Conservation (phyloP, 2,329 filamentous ascomycete species). For the Elsinoe ampelina region DNA sequence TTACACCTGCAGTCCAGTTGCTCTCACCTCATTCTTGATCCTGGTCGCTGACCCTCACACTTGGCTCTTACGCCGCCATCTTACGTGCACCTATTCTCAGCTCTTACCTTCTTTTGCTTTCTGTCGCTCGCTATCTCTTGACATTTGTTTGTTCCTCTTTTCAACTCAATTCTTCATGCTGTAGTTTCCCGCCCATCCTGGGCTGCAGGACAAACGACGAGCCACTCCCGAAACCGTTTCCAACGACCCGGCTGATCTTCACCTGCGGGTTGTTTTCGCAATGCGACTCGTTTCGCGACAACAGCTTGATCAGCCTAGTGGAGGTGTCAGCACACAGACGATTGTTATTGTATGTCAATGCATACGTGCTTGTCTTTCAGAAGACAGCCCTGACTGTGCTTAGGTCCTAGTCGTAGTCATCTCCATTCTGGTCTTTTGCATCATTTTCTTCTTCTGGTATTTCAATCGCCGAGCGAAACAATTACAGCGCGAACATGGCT, state of each 20-base stretch:
- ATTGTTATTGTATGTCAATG: slow-evolving; percentile 9
- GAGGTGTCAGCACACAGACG: slow-evolving; percentile 7
- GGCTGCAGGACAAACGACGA: slow-evolving; percentile 8
- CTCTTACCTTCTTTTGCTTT: background rate
- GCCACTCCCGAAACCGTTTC: background rate
- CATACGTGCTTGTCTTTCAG: background rate
- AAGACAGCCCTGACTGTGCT: background rate
- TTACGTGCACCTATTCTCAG: background rate
- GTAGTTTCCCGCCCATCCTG: slow-evolving; percentile 3
- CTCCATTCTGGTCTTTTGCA: slow-evolving; percentile 13
- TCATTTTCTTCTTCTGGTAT: slow-evolving; percentile 15
- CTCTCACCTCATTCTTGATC: background rate
- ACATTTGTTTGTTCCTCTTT: background rate
- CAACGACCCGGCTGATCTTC: slow-evolving; percentile 10
- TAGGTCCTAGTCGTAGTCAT: slow-evolving; percentile 16
- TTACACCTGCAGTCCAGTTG: no score
- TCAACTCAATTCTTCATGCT: slow-evolving; percentile 5
- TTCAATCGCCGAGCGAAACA: slow-evolving; percentile 8
- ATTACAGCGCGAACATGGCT: slow-evolving; percentile 6
- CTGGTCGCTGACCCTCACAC: background rate
- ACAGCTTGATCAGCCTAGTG: slow-evolving; percentile 1
- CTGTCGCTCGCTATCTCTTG: background rate
- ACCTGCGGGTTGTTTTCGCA: slow-evolving; percentile 7
- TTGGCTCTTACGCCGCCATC: background rate
- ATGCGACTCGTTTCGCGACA: slow-evolving; percentile 11